A percentile compares a stretch with the other conserved stretches of the same genome.
Evolutionary conservation across 1,284 basidiomycete genomes (phyloP).

Genomic region (Ganoderma leucocontextum): DNA sequence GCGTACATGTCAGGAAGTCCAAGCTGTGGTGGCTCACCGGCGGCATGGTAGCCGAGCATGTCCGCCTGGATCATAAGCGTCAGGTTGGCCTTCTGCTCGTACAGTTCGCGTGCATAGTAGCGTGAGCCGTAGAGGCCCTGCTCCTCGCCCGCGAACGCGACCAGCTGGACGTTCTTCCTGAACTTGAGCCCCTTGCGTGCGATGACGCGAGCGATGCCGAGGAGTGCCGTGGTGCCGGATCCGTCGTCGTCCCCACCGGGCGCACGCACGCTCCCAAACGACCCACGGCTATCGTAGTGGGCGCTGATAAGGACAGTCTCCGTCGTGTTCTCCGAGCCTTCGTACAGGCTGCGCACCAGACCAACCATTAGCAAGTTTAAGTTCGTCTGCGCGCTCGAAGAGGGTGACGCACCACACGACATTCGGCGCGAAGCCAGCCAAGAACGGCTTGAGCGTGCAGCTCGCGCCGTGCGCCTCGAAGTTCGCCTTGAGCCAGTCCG

Average conservation of each 20-base stretch:
- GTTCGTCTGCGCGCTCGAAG: neutral
- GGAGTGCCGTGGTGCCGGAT: constrained; percentile 76
- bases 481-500: constrained; percentile 75
- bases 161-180: constrained; percentile 72
- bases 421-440: constrained; percentile 81
- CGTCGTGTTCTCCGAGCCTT: constrained; percentile 56
- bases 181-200: constrained; percentile 67
- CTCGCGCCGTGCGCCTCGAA: constrained; percentile 78
- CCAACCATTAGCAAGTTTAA: neutral
- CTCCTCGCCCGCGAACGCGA: constrained; percentile 77
- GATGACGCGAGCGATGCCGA: constrained; percentile 82
- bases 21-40: constrained; percentile 80
- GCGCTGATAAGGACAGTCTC: constrained; percentile 77
- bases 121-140: constrained; percentile 73
- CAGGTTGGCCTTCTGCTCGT: constrained; percentile 66
- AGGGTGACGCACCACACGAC: constrained; percentile 71
- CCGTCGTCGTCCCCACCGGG: constrained; percentile 86
- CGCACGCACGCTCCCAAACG: constrained; percentile 79
- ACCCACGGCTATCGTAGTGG: constrained; percentile 89
- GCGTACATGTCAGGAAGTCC: constrained; percentile 73
- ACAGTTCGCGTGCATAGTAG: constrained; percentile 71
- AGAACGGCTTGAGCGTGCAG: constrained; percentile 74
- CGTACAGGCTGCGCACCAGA: constrained; percentile 56
- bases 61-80: constrained; percentile 89
- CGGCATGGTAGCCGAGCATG: constrained; percentile 84